phyloP scores from a whole-genome alignment of 805 yeast genomes.

The Saturnispora sekii region DNA sequence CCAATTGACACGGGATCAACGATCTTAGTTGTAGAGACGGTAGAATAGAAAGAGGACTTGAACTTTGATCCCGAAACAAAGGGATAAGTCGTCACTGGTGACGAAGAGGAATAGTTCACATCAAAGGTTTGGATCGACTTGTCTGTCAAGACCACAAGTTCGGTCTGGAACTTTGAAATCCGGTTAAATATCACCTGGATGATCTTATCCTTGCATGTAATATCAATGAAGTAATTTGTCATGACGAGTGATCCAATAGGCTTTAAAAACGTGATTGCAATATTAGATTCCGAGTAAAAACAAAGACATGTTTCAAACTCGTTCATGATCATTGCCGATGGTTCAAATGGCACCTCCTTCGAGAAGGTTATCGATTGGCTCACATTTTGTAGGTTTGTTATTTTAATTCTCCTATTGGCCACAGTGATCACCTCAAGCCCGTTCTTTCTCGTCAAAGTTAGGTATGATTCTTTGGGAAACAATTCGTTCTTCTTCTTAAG shows the following conservation, averaged over 20 bases:
- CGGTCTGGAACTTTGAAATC: constrained; percentile 33
- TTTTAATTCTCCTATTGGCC: constrained; percentile 13
- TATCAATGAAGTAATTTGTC: neutral
- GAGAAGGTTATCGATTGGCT: constrained; percentile 8
- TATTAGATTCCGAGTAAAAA: constrained; percentile 15
- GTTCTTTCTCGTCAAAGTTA: constrained; percentile 19
- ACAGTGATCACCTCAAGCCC: constrained; percentile 24
- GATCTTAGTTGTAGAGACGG: constrained; percentile 8
- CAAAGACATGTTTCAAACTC: constrained; percentile 22
- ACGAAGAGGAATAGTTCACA: constrained; percentile 19
- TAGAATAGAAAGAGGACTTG: constrained; percentile 5
- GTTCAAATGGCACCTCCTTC: constrained; percentile 18
- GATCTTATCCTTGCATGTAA: constrained; percentile 19
- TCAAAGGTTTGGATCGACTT: constrained; percentile 29
- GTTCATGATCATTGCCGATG: constrained; percentile 18
- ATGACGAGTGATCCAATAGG: constrained; percentile 13
- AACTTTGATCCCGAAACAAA: constrained; percentile 6
- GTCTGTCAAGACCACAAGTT: constrained; percentile 34
- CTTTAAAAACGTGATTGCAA: constrained; percentile 16
- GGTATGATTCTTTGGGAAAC: constrained; percentile 11
- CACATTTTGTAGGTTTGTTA: constrained; percentile 13
- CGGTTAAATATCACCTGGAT: constrained; percentile 37
- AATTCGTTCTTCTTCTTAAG: constrained; percentile 9
- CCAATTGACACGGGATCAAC: constrained; percentile 32
- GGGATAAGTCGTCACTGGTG: constrained; percentile 18